Evolutionary conservation across 2,329 filamentous ascomycete species (phyloP), one percentile per base, ranked within the genome.

Genomic region (Pyricularia sp.): DNA sequence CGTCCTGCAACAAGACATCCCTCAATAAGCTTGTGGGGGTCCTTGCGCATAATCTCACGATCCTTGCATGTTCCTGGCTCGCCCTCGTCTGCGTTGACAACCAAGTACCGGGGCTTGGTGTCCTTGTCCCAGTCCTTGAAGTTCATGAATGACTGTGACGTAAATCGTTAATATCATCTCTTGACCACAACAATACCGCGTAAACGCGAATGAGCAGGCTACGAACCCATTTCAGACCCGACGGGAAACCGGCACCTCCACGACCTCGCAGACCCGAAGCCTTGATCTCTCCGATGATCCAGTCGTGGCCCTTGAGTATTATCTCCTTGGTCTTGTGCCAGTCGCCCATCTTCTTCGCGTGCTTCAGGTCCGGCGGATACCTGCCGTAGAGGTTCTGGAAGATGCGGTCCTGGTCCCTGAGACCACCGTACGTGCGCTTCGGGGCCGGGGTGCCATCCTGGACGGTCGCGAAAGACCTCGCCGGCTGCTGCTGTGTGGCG

Each of bases 311-410:
- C 86, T 99, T 99, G 74, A 93, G 83, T 70, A 99, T 81, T 70
- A 99, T 99, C 80, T 99, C 95, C 87, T 99, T 99, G 69, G 95
- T 99, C 87, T 96, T 97, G 85, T 99, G 89, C 95, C 95, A 99
- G 81, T 88, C 95, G 75, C 95, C 95, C 86, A 97, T 97, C 83
- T 97, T 97, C 90, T 93, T 94, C 68, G 95, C 94, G 78, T 89
- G 93, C 85, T 95, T 94, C 75, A 99, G 83, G 80, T 97, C 94
- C 72, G 93, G 87, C 68, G 93, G 93, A 82, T 92, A 93, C 78
- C 95, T 93, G 76, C 93, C 90, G 83, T 99, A 99, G 70, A 99
- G 86, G 83, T 99, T 99, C 84, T 97, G 94, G 83, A 99, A 99
- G 82, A 99, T 99, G 76, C 95, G 90, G 83, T 99, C 95, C 84